Evolutionary conservation across 129 eudicot genomes (phyloP), one percentile per base, ranked within the genome.

Genomic region (Solidago caesia): DNA sequence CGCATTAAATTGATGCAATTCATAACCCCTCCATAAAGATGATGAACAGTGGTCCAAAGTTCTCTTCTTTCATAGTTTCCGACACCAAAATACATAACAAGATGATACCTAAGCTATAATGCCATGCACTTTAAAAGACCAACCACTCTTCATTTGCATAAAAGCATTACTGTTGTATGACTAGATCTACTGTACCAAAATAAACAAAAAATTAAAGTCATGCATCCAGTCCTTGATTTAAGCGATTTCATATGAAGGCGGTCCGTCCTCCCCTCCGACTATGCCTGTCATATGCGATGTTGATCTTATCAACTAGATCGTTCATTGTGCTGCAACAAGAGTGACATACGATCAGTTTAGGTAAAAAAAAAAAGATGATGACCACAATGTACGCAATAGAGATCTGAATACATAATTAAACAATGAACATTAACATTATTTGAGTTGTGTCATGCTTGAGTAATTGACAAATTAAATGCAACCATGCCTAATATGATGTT

Each of bases 251-350:
- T 59, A 90, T 86, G 75, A 90, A 94, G 67, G 93, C 86, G 12
- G 88, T 87, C 29, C 98, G 87, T n/a, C 98, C 98, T 78, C 97
- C 98, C 82, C 96, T 88, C 46, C 96, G 85, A 78, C 82, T 90
- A 67, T 86, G 85, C 83, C 91, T 87, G 71, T 94, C 98, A 49
- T 86, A 94, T 45, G 97, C 98, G n/a, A 85, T 81, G 84, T 94
- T 94, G 83, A 94, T 83, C 77, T 90, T 94, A 77, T 94, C 98
- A 12, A 94, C 98, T 82, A 94, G 82, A 77, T 94, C 98, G 12
- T 94, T 88, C 98, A 90, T 94, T 53, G 97, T 86, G 77, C 98
- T 94, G 92, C 79, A 75, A 72, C 59, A 70, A 44, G 56, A 7
- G 70, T 61, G 47, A 27, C 16, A 39, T 47, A 29, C 5, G 12